Percentiles rank a stretch among this genome's conserved stretches.
Evolutionary conservation across 176 grass and related monocot genomes (phyloP).

Genomic region (Carex littledalei): DNA sequence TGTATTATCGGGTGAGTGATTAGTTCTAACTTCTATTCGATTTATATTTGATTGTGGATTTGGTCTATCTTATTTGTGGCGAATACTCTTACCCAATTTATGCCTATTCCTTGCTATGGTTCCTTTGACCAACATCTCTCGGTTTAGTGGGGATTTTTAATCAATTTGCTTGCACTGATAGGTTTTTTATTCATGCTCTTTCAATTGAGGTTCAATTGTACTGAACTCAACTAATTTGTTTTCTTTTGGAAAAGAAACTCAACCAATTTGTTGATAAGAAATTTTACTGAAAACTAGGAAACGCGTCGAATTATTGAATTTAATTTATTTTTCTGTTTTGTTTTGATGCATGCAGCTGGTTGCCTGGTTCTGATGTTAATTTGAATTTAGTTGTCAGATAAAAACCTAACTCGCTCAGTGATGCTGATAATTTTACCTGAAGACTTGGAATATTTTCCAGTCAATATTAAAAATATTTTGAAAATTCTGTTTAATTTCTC

Average conservation of each 20-base stretch:
- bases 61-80: background rate
- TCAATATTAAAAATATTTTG: background rate
- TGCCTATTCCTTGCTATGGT: background rate
- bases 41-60: conserved; percentile 1
- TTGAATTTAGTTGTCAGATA: background rate
- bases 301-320: background rate
- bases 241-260: background rate
- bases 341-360: background rate
- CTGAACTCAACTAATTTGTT: background rate
- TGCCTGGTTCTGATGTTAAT: conserved; percentile 4
- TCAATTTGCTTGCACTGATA: background rate
- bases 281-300: background rate
- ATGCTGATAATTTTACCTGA: background rate
- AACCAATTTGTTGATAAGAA: background rate
- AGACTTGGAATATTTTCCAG: background rate
- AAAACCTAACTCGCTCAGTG: background rate
- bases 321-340: background rate
- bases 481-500: background rate
- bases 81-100: background rate
- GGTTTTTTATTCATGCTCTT: background rate
- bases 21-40: background rate
- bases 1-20: conserved; percentile 4
- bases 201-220: background rate
- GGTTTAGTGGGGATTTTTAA: background rate
- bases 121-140: background rate